Evolutionary conservation across 2,329 filamentous ascomycete species (phyloP), one percentile per base, ranked within the genome.

Genomic region (Elsinoe batatas): DNA sequence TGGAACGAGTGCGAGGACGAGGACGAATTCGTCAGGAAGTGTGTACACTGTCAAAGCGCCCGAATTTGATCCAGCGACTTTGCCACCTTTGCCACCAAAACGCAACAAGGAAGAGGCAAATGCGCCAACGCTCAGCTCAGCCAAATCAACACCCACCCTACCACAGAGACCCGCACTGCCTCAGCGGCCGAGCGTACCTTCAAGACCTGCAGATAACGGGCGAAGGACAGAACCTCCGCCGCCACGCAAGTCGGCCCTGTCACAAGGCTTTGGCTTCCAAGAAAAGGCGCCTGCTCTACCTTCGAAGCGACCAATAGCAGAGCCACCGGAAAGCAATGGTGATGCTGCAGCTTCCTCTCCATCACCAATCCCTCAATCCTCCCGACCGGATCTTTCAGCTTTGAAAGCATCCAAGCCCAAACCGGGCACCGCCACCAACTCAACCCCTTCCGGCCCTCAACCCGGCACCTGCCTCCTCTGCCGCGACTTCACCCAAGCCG

Each of bases 401-500:
- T 69, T 82, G 15, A 74, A 79, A 67, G 74, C 77, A 5, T 76
- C 74, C 1, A 79, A 80, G 60, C 77, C 77, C 13, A 68, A 60
- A 33, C 7, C 56, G 57, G 49, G 54, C 32, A 12, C 60, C 42
- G 18, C 63, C 57, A 32, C 58, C 56, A 38, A 44, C 56, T 12
- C 59, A 58, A 43, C 53, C 58, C 49, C 58, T 36, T 67, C 37
- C 20, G 22, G 59, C 8, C 33, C 47, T 13, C 58, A 62, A 37
- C 58, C 58, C n/a, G 64, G 64, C 3, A 65, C 64, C n/a, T 97
- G 93, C 68, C 76, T 95, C 53, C 74, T 82, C 57, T 97, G 93
- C 67, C 83, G 91, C 61, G 91, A 97, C 71, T 97, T 94, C 70
- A 90, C 88, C 5, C 82, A 72, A 0, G 85, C 89, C 0, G 93